Conservation (phyloP, 805 yeast genomes). For the Pichia pseudocactophila region DNA sequence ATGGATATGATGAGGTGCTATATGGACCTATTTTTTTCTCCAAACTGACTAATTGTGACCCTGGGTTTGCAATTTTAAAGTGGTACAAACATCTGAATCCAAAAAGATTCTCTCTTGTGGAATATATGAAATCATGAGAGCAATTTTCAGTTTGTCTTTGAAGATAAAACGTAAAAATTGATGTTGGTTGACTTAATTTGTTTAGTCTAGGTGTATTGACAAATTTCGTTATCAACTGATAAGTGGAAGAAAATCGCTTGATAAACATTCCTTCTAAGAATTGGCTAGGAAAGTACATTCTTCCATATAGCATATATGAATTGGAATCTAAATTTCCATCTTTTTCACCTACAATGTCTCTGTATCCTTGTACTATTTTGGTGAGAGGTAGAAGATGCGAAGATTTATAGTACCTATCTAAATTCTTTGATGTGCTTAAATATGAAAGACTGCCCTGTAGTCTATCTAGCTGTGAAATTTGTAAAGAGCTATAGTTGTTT, state of each 20-base stretch:
- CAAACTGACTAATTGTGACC: not conserved
- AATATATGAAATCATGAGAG: constrained; percentile 67
- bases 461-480: constrained; percentile 51
- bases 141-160: constrained; percentile 58
- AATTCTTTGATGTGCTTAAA: constrained; percentile 56
- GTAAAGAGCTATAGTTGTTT: constrained; percentile 62
- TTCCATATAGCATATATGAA: constrained; percentile 62
- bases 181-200: constrained; percentile 23
- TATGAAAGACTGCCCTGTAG: constrained; percentile 82
- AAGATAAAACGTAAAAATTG: constrained; percentile 56
- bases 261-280: constrained; percentile 82
- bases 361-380: constrained; percentile 62
- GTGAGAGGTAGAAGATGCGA: constrained; percentile 50
- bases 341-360: constrained; percentile 14
- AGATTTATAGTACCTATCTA: constrained; percentile 38
- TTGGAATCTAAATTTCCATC: constrained; percentile 4
- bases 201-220: constrained; percentile 45
- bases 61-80: constrained; percentile 29
- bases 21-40: constrained; percentile 1
- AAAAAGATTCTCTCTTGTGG: constrained; percentile 73
- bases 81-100: constrained; percentile 79
- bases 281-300: constrained; percentile 81
- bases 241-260: constrained; percentile 45
- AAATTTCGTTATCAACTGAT: constrained; percentile 67
- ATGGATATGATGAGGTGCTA: constrained; percentile 14